Percentiles rank a stretch among this genome's conserved stretches.
Conservation (phyloP, 1,139 yeast genomes). For the Wickerhamomyces sp. region DNA sequence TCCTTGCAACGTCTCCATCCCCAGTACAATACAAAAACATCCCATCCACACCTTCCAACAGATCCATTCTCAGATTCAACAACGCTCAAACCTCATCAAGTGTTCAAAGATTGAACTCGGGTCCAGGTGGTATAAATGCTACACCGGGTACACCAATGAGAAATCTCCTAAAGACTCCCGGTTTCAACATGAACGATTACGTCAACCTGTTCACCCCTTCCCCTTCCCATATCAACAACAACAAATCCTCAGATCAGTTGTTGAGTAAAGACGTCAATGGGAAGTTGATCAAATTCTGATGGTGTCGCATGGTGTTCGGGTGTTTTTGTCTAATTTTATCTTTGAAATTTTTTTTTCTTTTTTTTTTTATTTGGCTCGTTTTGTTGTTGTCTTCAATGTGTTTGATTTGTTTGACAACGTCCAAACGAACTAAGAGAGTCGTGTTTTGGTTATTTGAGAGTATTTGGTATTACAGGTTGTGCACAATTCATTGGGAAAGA, state of each 20-base stretch:
- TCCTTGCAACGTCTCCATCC: conserved; percentile 81
- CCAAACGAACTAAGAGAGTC: too few relatives aligned
- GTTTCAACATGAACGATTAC: conserved; percentile 79
- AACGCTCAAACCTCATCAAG: conserved; percentile 8
- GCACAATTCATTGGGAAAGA: too few relatives aligned
- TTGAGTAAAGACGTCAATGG: conserved; percentile 21
- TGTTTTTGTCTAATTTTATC: neutral
- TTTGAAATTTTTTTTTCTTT: neutral
- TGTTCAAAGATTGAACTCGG: neutral
- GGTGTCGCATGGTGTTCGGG: too few relatives aligned
- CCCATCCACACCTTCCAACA: conserved; percentile 20
- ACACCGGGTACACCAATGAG: conserved; percentile 28
- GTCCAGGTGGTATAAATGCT: conserved; percentile 9
- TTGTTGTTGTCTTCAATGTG: too few relatives aligned
- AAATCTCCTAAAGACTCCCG: conserved; percentile 47
- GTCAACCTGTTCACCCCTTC: conserved; percentile 35
- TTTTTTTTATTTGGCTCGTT: too few relatives aligned
- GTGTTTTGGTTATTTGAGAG: too few relatives aligned
- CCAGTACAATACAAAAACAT: conserved; percentile 33
- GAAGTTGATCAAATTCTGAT: conserved; percentile 21
- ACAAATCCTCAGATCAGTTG: conserved; percentile 16
- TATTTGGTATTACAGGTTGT: too few relatives aligned
- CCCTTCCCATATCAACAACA: conserved; percentile 6
- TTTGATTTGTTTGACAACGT: neutral
- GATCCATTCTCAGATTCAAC: conserved; percentile 1